These are phyloP conservation scores for Aspergillus thermomutatus DNA, from an alignment of 2,329 filamentous ascomycete species.

Conservation along the genomic window DNA sequence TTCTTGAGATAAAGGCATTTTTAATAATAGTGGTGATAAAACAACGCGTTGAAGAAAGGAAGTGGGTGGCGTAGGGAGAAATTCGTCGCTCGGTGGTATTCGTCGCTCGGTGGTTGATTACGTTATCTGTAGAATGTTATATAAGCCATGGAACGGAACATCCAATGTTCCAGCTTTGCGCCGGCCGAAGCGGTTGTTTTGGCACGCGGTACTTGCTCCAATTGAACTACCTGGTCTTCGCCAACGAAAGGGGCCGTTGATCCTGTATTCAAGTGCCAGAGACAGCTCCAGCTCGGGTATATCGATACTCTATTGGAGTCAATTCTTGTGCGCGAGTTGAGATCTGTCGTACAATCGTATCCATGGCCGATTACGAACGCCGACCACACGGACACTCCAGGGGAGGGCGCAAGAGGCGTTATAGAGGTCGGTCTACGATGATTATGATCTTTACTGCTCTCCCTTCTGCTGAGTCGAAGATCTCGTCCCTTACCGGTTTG, in stretches of 20 bases:
- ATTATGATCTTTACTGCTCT: neutral
- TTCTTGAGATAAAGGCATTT: too few relatives aligned
- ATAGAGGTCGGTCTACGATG: slow-evolving; percentile 59
- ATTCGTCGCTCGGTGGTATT: too few relatives aligned
- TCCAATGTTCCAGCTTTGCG: slow-evolving; percentile 9
- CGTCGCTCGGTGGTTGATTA: too few relatives aligned
- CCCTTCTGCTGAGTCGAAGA: neutral
- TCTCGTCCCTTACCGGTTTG: neutral
- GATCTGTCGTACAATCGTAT: slow-evolving; percentile 1
- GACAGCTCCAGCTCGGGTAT: neutral
- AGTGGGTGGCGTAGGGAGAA: too few relatives aligned
- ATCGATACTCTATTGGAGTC: slow-evolving; percentile 6
- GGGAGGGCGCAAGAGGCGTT: slow-evolving; percentile 67
- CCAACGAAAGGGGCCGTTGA: neutral
- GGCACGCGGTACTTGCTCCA: slow-evolving; percentile 4
- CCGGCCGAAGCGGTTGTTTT: slow-evolving; percentile 13
- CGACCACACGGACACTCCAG: slow-evolving; percentile 50
- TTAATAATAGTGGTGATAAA: too few relatives aligned
- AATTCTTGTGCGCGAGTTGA: slow-evolving; percentile 4
- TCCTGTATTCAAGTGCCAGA: slow-evolving; percentile 1
- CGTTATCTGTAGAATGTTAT: neutral
- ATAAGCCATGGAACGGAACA: slow-evolving; percentile 17
- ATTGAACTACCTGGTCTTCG: neutral
- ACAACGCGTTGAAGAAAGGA: too few relatives aligned
- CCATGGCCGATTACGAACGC: slow-evolving; percentile 56